These are phyloP conservation scores for Amesomyces nigricolor DNA, from an alignment of 2,329 filamentous ascomycete species.

Conservation along the genomic window DNA sequence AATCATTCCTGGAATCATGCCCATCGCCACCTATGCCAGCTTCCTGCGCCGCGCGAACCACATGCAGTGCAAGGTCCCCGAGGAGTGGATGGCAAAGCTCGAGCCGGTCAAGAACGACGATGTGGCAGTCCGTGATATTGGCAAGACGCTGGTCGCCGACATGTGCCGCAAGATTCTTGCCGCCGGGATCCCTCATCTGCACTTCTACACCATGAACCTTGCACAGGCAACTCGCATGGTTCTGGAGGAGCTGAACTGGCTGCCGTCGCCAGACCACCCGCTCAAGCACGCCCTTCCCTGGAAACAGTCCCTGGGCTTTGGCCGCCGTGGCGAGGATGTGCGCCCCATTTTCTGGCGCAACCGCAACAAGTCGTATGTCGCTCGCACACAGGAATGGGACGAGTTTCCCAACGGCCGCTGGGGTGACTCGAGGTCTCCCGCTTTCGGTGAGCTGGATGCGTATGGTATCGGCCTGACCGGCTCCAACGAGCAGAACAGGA, in stretches of 20 bases:
- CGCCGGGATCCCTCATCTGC: slow-evolving; percentile 78
- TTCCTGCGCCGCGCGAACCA: slow-evolving; percentile 87
- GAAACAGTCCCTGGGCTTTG: slow-evolving; percentile 87
- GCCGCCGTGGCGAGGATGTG: slow-evolving; percentile 87
- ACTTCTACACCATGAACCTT: slow-evolving; percentile 99
- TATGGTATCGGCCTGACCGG: slow-evolving; percentile 93
- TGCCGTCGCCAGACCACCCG: slow-evolving; percentile 71
- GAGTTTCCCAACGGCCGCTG: slow-evolving; percentile 98
- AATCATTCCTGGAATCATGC: slow-evolving; percentile 87
- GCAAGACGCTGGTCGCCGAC: slow-evolving; percentile 78
- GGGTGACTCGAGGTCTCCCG: slow-evolving; percentile 94
- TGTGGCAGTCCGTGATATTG: slow-evolving; percentile 81
- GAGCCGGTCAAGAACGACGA: slow-evolving; percentile 98
- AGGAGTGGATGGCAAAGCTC: slow-evolving; percentile 71
- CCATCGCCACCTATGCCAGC: slow-evolving; percentile 89
- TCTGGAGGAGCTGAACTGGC: slow-evolving; percentile 78
- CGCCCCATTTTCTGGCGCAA: slow-evolving; percentile 99
- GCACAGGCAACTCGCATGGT: slow-evolving; percentile 92
- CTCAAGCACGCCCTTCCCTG: slow-evolving; percentile 89
- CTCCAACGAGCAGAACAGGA: slow-evolving; percentile 91
- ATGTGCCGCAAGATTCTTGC: slow-evolving; percentile 84
- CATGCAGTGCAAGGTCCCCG: slow-evolving; percentile 79
- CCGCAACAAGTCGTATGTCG: slow-evolving; percentile 89
- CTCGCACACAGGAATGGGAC: slow-evolving; percentile 96
- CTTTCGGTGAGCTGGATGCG: slow-evolving; percentile 89